Evolutionary conservation across 2,329 filamentous ascomycete species (phyloP), one percentile per base, ranked within the genome.

Genomic region (Stemphylium lycopersici): DNA sequence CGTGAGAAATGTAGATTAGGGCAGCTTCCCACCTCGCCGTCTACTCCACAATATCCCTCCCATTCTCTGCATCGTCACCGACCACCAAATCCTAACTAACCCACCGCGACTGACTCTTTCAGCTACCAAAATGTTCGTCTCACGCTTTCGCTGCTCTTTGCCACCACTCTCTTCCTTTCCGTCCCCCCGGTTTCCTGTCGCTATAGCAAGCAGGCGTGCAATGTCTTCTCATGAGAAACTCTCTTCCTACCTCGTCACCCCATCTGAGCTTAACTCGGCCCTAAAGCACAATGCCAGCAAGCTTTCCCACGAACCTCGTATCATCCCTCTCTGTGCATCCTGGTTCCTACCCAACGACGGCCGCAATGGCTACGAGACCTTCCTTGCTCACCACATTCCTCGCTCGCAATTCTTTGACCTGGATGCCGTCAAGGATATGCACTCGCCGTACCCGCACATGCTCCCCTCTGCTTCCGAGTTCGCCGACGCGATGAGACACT

Each of bases 311-410:
- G 87, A 91, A 11, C 90, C 93, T 1, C 87, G 90, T 63, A 88
- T 96, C 38, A 87, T 99, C 48, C 90, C 95, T 2, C 83, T 99
- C 37, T 97, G 93, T 77, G 95, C 93, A 41, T 85, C 91, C 20
- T 99, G 95, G 95, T 99, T 97, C 72, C 85, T 99, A 59, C 95
- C 95, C 59, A 98, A 96, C 75, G 93, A 96, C 62, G 85, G 85
- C 48, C 88, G 92, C 58, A 90, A 85, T 44, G 95, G 95, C 48
- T 86, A 90, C 65, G 83, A 95, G 61, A 86, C 88, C 38, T 99
- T 93, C 80, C 85, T 87, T 63, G 84, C 91, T 72, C 85, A 87
- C 71, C 90, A 91, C 67, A 95, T 99, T 60, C 93, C 93, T 18
- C 87, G 88, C 69, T 89, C 95, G 1, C 90, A 92, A 29, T 99